Percentiles rank a stretch among this genome's conserved stretches.
Conservation (phyloP, 2,329 filamentous ascomycete genomes). For the Macroventuria anomochaeta region DNA sequence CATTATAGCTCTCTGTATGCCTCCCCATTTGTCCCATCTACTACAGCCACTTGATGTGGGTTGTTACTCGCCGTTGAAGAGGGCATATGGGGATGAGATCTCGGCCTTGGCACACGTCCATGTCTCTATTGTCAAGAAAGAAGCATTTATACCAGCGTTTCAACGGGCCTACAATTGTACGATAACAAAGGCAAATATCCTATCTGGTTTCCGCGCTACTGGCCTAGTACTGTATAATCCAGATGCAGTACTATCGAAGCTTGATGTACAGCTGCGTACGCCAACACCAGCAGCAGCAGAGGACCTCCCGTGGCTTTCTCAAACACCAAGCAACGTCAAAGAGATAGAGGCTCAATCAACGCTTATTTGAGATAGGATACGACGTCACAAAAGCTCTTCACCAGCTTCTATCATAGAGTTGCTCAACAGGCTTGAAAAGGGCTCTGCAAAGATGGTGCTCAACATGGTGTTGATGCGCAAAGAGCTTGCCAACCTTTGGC, state of each 20-base stretch:
- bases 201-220: not conserved
- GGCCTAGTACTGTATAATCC: not conserved
- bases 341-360: not conserved
- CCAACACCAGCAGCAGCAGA: not conserved
- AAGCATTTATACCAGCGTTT: not conserved
- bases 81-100: not conserved
- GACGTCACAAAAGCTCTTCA: not conserved
- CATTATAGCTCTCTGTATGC: not conserved
- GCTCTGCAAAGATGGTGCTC: not conserved
- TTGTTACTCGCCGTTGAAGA: too few species aligned
- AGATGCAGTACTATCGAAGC: not conserved
- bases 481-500: not conserved
- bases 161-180: not conserved
- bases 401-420: not conserved
- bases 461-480: not conserved
- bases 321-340: not conserved
- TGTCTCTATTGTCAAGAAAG: not conserved
- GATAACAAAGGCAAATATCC: not conserved
- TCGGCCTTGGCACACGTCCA: not conserved
- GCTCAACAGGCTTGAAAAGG: not conserved
- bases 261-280: not conserved
- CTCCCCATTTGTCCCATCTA: too few species aligned
- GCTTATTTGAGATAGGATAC: not conserved
- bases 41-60: too few species aligned
- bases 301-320: not conserved